phyloP scores from a whole-genome alignment of 176 grass and related monocot genomes.

The Rhynchospora pubera region DNA sequence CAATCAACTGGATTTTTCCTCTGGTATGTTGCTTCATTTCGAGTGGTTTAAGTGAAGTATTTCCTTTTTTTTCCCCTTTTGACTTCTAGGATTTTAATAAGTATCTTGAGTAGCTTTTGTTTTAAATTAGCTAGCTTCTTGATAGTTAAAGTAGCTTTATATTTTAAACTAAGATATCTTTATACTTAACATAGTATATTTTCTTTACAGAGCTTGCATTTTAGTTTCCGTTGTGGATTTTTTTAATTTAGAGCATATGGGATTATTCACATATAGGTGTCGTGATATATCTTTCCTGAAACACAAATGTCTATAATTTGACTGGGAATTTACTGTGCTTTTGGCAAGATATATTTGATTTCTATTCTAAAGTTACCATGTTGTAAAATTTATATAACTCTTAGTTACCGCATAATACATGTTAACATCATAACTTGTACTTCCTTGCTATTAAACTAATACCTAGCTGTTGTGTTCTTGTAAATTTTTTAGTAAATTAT shows the following conservation, averaged over 20 bases:
- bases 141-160: background rate
- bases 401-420: too few species aligned
- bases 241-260: background rate
- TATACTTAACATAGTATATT: background rate
- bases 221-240: background rate
- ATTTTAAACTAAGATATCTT: conserved; percentile 1
- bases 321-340: background rate
- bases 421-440: too few species aligned
- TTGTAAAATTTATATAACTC: too few species aligned
- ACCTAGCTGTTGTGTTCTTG: too few species aligned
- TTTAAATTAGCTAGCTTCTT: background rate
- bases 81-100: background rate
- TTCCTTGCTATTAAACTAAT: too few species aligned
- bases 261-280: background rate
- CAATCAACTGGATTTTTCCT: conserved; percentile 18
- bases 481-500: too few species aligned
- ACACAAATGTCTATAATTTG: background rate
- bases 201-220: background rate
- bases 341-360: background rate
- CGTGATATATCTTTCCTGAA: background rate
- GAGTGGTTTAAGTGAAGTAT: too few species aligned
- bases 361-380: too few species aligned
- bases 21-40: conserved; percentile 25
- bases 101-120: background rate
- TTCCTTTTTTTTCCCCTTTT: background rate